Conservation (phyloP, 192 early-diverging fungal genomes). For the Allomyces macrogynus region DNA sequence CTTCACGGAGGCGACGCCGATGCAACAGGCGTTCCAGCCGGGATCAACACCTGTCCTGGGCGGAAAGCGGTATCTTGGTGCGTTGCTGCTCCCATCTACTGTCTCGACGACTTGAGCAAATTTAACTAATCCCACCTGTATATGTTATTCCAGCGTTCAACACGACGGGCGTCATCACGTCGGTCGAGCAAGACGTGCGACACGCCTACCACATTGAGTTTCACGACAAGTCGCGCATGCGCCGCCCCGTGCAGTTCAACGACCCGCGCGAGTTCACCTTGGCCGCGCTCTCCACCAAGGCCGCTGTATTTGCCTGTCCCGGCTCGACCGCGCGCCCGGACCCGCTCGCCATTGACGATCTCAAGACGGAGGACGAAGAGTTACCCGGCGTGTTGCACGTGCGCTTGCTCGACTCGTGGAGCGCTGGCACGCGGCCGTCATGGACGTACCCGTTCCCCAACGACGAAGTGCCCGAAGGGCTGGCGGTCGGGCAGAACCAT, state of each 20-base stretch:
- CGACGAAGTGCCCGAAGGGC: not conserved
- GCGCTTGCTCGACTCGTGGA: not conserved
- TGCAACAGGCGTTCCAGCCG: not conserved
- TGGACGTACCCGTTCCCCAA: not conserved
- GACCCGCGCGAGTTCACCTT: not conserved
- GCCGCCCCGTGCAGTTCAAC: not conserved
- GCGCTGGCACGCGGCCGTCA: not conserved
- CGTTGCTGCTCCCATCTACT: not conserved
- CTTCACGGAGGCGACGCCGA: not conserved
- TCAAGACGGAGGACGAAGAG: not conserved
- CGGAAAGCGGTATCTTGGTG: not conserved
- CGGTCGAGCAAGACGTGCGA: not conserved
- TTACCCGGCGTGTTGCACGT: not conserved
- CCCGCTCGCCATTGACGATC: too few relatives aligned
- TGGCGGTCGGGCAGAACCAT: not conserved
- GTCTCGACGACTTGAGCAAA: too few relatives aligned
- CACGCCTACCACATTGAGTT: not conserved
- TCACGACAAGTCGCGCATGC: not conserved
- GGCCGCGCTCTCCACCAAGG: not conserved
- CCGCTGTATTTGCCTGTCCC: not conserved
- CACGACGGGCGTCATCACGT: not conserved
- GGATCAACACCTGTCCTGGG: not conserved
- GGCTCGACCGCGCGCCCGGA: not conserved
- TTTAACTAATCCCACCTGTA: too few relatives aligned
- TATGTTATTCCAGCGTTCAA: not conserved